Base-by-base conservation (phyloP, 2,329 filamentous ascomycete genomes). In the Drechslerella dactyloides region DNA sequence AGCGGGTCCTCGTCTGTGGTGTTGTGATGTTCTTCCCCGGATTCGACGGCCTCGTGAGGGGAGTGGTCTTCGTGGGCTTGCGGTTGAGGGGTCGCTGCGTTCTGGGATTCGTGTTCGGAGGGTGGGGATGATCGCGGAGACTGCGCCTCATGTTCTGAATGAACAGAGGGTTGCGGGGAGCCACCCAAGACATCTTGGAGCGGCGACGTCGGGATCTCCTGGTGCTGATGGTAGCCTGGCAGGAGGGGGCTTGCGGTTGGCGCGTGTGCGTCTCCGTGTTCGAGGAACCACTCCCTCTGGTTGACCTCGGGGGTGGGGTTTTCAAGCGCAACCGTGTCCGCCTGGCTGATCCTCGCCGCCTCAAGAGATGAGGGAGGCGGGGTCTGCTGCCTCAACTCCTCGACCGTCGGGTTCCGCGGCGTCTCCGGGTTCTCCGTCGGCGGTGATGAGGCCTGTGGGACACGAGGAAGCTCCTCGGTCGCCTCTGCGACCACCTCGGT, bases 171-270 rank as follows among this genome's bases (percentile, higher is more conserved):
- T 15, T 40, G 52, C 37, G 66, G 48, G 11, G 66, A 70, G 6
- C 50, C 59, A 2, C 48, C 59, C 17, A 59, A 64, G 8, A 33
- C 24, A n/a, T 53, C 66, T 13, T 72, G 68, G 17, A 72, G 51
- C 5, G 68, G 68, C 2, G 68, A 72, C 1, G 68, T 72, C 10
- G 68, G 68, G 15, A 72, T 72, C 24, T 72, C 68, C 24, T 64
- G 68, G n/a, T 65, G 37, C 3, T 15, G 40, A 11, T 50, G 35
- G 24, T 64, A 61, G 2, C 40, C 11, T 4, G 35, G 65, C 4
- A 19, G 7, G 2, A 27, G 33, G 1, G 60, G 60, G 40, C 30
- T 60, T 8, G n/a, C 50, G 2, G 15, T 35, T 13, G 54, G 23
- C 7, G 2, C 58, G 13, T 56, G 60, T 13, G 40, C 60, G n/a